Evolutionary conservation across 2,329 filamentous ascomycete species (phyloP), one percentile per base, ranked within the genome.

Genomic region (Trichoderma oligosporum): DNA sequence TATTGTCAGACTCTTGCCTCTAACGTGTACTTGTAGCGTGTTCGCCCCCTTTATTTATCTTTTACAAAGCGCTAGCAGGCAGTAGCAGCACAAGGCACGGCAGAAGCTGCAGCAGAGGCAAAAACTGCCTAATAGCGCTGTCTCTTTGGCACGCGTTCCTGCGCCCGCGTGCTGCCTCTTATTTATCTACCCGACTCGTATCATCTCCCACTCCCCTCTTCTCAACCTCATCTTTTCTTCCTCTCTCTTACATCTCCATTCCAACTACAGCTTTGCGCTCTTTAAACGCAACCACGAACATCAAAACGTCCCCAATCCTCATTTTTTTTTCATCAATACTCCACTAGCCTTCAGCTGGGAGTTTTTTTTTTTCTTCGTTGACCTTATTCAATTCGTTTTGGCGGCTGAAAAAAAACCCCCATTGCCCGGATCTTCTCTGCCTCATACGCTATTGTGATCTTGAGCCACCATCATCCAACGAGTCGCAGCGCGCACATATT

Each of bases 141-240:
- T 41, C 44, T 38, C 52, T 59, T 33, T 51, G 27, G 49, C 56
- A 48, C 56, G 56, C 56, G 56, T 58, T 57, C 56, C 51, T 59
- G 33, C 51, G 44, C 57, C 39, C 45, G 46, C 45, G 54, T 31
- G n/a, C n/a, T 46, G 33, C 41, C 42, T 20, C 22, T 12, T 20
- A 56, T 56, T 48, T 56, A 49, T 49, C 44, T 35, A 18, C 36
- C 36, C n/a, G n/a, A 14, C 57, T 20, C 27, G n/a, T n/a, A n/a
- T n/a, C n/a, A n/a, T n/a, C 18, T 45, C 24, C 22, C 42, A 29
- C 44, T 56, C 52, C 57, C 39, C 51, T 49, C 49, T 42, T 27
- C 56, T 38, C 36, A 53, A 41, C 36, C 35, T 44, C 36, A 22
- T n/a, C 46, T 48, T 29, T 41, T 49, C 41, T 49, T 25, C 36